Percentiles rank a stretch among this genome's conserved stretches.
These are phyloP conservation scores for Oryza meyeriana DNA, from an alignment of 176 grass and related monocot genomes.

Conservation along the genomic window DNA sequence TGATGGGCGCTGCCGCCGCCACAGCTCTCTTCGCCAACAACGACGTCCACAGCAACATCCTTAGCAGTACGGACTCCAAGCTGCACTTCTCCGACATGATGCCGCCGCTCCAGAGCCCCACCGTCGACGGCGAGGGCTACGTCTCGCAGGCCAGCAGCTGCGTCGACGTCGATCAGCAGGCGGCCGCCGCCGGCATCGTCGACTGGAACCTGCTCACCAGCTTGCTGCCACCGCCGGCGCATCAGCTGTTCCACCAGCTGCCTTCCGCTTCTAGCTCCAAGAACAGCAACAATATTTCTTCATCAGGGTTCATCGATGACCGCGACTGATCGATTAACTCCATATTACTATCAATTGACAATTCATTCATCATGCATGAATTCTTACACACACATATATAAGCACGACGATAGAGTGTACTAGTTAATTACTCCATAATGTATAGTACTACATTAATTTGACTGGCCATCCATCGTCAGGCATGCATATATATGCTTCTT, in stretches of 20 bases:
- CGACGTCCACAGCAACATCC: neutral
- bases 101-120: conserved; percentile 35
- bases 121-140: neutral
- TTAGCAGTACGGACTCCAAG: conserved; percentile 18
- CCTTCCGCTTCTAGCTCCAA: conserved; percentile 33
- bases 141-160: conserved; percentile 13
- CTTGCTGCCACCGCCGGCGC: conserved; percentile 44
- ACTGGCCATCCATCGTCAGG: neutral
- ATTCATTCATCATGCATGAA: neutral
- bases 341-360: neutral
- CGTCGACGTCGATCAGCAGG: conserved; percentile 6
- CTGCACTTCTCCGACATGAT: conserved; percentile 44
- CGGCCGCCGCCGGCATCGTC: conserved; percentile 11
- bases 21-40: neutral
- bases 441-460: neutral
- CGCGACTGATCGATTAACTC: conserved; percentile 5
- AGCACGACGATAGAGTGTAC: neutral
- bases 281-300: conserved; percentile 41
- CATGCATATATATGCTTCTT: neutral
- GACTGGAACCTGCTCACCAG: conserved; percentile 55
- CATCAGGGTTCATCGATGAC: neutral
- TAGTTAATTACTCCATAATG: neutral
- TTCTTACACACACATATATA: neutral
- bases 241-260: conserved; percentile 39
- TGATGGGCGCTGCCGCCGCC: neutral